Conservation (phyloP, 1,139 yeast species). For the Yueomyces sp. region DNA sequence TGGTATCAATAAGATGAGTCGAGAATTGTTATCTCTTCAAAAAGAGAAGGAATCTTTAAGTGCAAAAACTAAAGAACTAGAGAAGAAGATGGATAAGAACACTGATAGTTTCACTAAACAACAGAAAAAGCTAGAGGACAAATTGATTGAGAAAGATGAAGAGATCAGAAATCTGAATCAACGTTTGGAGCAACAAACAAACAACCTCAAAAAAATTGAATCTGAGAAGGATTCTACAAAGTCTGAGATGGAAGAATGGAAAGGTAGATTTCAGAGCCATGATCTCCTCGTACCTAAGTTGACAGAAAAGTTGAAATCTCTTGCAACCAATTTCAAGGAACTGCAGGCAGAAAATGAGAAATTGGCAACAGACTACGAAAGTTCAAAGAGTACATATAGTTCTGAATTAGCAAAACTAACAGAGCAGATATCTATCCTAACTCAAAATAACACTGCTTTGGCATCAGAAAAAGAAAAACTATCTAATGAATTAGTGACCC, state of each 20-base stretch:
- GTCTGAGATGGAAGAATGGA: slow-evolving; percentile 18
- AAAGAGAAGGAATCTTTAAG: slow-evolving; percentile 47
- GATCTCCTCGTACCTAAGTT: slow-evolving; percentile 23
- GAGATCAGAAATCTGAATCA: slow-evolving; percentile 7
- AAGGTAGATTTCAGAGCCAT: slow-evolving; percentile 16
- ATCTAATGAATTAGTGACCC: not conserved
- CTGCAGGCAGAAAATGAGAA: slow-evolving; percentile 16
- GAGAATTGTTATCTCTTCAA: slow-evolving; percentile 60
- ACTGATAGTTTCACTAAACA: slow-evolving; percentile 23
- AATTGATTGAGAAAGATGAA: slow-evolving; percentile 11
- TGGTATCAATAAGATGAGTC: slow-evolving; percentile 83
- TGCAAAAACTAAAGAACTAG: slow-evolving; percentile 30
- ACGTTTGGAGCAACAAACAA: slow-evolving; percentile 6
- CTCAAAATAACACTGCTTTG: slow-evolving; percentile 7
- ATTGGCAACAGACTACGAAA: not conserved
- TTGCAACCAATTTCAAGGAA: slow-evolving; percentile 23
- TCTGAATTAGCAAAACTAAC: not conserved
- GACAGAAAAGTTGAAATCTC: slow-evolving; percentile 26
- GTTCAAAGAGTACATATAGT: not conserved
- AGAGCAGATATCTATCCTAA: slow-evolving; percentile 8
- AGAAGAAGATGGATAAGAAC: slow-evolving; percentile 27
- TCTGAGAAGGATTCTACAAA: slow-evolving; percentile 9
- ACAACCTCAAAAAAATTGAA: slow-evolving; percentile 5
- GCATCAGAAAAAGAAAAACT: slow-evolving; percentile 5
- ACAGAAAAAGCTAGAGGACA: slow-evolving; percentile 13